Conservation (phyloP, 345 rosid genomes). For the Cardiospermum halicacabum region DNA sequence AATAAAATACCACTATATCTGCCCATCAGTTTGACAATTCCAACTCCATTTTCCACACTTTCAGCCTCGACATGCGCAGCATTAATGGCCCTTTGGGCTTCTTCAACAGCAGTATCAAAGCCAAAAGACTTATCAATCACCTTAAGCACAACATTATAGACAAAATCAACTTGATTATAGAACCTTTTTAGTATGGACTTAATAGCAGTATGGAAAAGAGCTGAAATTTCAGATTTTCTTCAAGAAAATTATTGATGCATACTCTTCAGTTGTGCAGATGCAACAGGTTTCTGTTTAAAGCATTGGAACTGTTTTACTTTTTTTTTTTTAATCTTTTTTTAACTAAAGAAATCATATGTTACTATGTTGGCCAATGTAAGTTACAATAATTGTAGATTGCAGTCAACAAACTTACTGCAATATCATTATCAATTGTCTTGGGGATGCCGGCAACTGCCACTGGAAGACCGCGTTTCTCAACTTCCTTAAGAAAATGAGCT, state of each 20-base stretch:
- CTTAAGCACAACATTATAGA: constrained; percentile 26
- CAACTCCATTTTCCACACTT: constrained; percentile 96
- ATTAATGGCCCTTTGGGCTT: constrained; percentile 94
- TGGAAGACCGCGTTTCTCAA: constrained; percentile 75
- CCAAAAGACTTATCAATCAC: constrained; percentile 97
- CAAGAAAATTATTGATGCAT: not conserved
- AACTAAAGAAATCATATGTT: not conserved
- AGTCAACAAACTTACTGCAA: constrained; percentile 54
- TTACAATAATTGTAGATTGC: constrained; percentile 9
- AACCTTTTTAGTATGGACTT: not conserved
- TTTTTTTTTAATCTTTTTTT: no score
- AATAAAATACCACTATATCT: constrained; percentile 81
- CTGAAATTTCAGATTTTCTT: not conserved
- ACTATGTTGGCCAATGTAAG: not conserved
- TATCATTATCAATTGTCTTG: constrained; percentile 88
- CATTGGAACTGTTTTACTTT: not conserved
- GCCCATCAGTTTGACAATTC: constrained; percentile 94
- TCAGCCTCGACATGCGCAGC: constrained; percentile 97
- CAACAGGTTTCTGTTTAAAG: not conserved
- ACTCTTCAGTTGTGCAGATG: not conserved
- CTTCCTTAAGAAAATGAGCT: constrained; percentile 57
- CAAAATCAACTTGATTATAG: not conserved
- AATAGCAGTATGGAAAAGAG: not conserved
- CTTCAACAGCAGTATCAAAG: constrained; percentile 96
- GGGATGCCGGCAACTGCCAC: constrained; percentile 90